These are phyloP conservation scores for Solanum habrochaites DNA, from an alignment of 257 asterid genomes.

Conservation along the genomic window DNA sequence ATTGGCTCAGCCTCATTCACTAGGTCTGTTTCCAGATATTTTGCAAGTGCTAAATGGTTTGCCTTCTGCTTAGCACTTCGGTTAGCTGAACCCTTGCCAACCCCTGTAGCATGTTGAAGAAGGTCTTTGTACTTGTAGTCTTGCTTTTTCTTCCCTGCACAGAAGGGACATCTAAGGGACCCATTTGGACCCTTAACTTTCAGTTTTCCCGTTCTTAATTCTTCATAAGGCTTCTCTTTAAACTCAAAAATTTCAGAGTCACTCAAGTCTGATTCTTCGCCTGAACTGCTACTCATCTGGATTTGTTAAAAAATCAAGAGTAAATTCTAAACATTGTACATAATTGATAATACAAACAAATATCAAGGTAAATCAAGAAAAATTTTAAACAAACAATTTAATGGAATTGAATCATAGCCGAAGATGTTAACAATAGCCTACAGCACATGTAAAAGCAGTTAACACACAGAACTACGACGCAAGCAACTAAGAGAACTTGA, in stretches of 20 bases:
- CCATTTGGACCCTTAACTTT: slow-evolving; percentile 79
- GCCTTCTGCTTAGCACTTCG: slow-evolving; percentile 62
- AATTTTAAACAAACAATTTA: not conserved
- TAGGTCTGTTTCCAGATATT: slow-evolving; percentile 43
- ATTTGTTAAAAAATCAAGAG: not conserved
- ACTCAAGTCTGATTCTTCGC: slow-evolving; percentile 68
- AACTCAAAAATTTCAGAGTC: slow-evolving; percentile 79
- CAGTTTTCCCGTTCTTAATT: slow-evolving; percentile 49
- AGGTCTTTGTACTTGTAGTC: slow-evolving; percentile 83
- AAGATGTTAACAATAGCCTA: not conserved
- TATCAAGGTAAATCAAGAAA: not conserved
- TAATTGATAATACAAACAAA: not conserved
- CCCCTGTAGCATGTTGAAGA: slow-evolving; percentile 75
- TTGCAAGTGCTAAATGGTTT: slow-evolving; percentile 67
- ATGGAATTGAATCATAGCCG: not conserved
- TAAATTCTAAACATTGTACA: not conserved
- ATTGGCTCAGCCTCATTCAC: slow-evolving; percentile 42
- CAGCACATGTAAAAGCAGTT: not conserved
- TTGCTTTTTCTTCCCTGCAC: slow-evolving; percentile 93
- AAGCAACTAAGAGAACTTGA: not conserved
- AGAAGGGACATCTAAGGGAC: slow-evolving; percentile 79
- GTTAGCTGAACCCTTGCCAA: slow-evolving; percentile 56
- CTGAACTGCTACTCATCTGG: slow-evolving; percentile 77
- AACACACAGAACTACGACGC: not conserved
- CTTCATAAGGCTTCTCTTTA: slow-evolving; percentile 64